Percentiles rank a stretch among this genome's conserved stretches.
Evolutionary conservation across 2,329 filamentous ascomycete species (phyloP).

Genomic region (Fusarium verticillioides): DNA sequence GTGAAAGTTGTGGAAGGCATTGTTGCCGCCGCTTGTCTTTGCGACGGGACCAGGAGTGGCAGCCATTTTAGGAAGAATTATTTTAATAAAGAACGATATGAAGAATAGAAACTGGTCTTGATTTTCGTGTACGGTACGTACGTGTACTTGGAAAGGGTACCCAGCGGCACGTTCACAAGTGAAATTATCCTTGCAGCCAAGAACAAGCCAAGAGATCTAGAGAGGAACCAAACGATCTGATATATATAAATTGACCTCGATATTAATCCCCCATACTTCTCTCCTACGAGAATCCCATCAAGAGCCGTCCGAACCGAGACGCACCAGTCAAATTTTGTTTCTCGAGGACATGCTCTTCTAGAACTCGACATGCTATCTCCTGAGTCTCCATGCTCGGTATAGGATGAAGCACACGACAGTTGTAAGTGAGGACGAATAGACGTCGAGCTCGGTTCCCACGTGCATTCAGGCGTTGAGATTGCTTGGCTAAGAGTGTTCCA

Average conservation of each 20-base stretch:
- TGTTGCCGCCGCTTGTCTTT: conserved; percentile 73
- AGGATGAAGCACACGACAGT: conserved; percentile 33
- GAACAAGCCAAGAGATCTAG: conserved; percentile 19
- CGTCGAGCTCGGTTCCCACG: conserved; percentile 26
- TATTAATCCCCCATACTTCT: neutral
- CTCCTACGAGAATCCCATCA: neutral
- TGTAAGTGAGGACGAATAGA: conserved; percentile 34
- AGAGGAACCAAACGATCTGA: neutral
- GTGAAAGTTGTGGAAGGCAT: conserved; percentile 81
- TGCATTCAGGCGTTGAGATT: conserved; percentile 33
- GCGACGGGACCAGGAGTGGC: conserved; percentile 23
- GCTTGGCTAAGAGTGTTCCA: conserved; percentile 31
- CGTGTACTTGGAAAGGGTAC: neutral
- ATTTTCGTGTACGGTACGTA: neutral
- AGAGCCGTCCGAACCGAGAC: conserved; percentile 34
- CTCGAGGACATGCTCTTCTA: conserved; percentile 8
- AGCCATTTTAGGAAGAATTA: conserved; percentile 26
- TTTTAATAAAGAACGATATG: neutral
- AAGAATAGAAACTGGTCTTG: conserved; percentile 1
- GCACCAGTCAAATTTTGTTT: conserved; percentile 10
- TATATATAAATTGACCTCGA: conserved; percentile 17
- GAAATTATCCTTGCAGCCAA: conserved; percentile 22
- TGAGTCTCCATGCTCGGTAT: conserved; percentile 29
- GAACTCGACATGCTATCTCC: neutral
- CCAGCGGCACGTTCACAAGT: conserved; percentile 5